Base-by-base conservation (phyloP, 768 basidiomycete species). In the Strobilomyces dryophilus region DNA sequence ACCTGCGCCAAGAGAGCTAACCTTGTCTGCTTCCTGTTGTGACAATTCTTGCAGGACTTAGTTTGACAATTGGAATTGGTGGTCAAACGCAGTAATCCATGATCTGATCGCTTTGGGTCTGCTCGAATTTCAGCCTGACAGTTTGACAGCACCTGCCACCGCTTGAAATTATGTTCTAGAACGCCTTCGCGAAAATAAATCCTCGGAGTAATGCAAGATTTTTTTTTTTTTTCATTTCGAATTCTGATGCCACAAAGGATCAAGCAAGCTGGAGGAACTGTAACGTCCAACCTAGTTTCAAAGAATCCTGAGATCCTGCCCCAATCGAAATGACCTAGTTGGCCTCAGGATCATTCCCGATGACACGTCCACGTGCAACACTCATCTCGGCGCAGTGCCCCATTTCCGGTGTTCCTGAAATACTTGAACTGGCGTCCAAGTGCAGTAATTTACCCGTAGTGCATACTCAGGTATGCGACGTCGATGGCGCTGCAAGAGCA, bases 331-430 rank as follows among this genome's bases (percentile, higher is more conserved):
- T 59, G 55, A 53, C 48, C 41, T 34, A 50, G 35, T 36, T 37
- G 4, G 49, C 39, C 21, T 37, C 44, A 64, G 53, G 54, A 18
- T 4, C 26, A 66, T 57, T 60, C 55, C 53, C 61, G 57, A 60
- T 47, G 51, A 43, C 42, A 21, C 11, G 43, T 57, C 57, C 55
- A 63, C 50, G 55, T 60, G 60, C 37, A 24, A 47, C 29, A 9
- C 49, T 41, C 45, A 54, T 58, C 24, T 61, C 47, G 51, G 42
- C 29, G 11, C 34, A 18, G 14, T 4, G n/a, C 11, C 14, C 41
- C 56, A 37, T 20, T 43, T 42, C 44, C 45, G 45, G 24, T 17
- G 34, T 27, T 54, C 53, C 44, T 44, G 45, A 42, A 24, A 41
- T 41, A 41, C n/a, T n/a, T n/a, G 27, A 24, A 8, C 24, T 24